phyloP scores from a whole-genome alignment of 768 basidiomycete species.

The Leucogyrophana mollusca region DNA sequence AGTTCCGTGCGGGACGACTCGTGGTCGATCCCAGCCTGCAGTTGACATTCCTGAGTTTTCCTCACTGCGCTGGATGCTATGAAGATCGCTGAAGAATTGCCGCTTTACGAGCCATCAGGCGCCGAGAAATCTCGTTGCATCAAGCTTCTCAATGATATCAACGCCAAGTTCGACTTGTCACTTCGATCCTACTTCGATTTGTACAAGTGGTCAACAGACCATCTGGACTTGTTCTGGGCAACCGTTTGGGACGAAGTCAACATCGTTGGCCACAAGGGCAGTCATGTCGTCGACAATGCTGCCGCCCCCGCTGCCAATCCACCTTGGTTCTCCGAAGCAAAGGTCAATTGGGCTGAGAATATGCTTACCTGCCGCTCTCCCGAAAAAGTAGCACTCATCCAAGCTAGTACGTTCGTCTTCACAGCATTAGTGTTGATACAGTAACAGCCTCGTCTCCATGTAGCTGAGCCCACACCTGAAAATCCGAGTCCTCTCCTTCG shows the following conservation, averaged over 20 bases:
- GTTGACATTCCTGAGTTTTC: too few relatives aligned
- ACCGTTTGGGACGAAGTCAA: constrained; percentile 68
- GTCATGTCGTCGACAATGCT: constrained; percentile 53
- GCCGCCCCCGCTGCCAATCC: constrained; percentile 62
- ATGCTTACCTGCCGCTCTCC: constrained; percentile 61
- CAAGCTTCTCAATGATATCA: constrained; percentile 50
- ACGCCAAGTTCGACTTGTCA: constrained; percentile 41
- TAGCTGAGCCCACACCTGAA: constrained; percentile 63
- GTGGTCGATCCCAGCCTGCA: too few relatives aligned
- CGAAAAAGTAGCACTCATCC: constrained; percentile 63
- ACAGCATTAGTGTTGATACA: constrained; percentile 13
- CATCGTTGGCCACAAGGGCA: constrained; percentile 62
- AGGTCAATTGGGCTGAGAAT: constrained; percentile 81
- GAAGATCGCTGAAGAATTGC: constrained; percentile 14
- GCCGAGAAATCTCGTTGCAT: constrained; percentile 44
- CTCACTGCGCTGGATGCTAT: neutral
- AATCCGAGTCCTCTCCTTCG: constrained; percentile 43
- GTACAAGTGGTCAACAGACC: constrained; percentile 60
- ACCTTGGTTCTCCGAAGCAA: constrained; percentile 66
- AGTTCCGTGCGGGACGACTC: too few relatives aligned
- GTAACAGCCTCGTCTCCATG: neutral
- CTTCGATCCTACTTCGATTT: constrained; percentile 62
- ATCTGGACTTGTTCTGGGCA: constrained; percentile 68
- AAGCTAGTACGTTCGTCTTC: constrained; percentile 54
- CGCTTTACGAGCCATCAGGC: constrained; percentile 44